Conservation (phyloP, 169 alveolate genomes). For the Nephromyces sp. region DNA sequence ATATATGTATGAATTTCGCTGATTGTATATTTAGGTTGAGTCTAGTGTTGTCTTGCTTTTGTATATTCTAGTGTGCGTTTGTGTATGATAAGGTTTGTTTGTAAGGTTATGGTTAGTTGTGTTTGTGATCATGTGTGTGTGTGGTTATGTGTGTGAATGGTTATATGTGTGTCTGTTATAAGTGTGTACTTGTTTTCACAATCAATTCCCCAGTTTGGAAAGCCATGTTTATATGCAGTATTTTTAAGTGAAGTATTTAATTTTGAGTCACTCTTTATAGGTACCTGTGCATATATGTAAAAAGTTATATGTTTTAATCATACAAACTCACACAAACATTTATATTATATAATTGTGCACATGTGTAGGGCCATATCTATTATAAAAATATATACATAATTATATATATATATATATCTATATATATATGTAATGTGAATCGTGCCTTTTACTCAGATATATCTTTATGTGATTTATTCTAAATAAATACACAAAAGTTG, state of each 20-base stretch:
- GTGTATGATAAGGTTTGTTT: too few species aligned
- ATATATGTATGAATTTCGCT: neutral
- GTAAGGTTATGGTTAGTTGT: too few species aligned
- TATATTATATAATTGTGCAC: neutral
- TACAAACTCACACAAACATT: neutral
- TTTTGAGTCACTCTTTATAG: slow-evolving; percentile 59
- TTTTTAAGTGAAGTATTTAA: slow-evolving; percentile 51
- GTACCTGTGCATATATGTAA: slow-evolving; percentile 31
- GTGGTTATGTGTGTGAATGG: too few species aligned
- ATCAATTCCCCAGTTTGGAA: slow-evolving; percentile 65
- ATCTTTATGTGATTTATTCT: neutral
- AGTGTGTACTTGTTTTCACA: slow-evolving; percentile 57
- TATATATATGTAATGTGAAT: neutral
- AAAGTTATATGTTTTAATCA: neutral
- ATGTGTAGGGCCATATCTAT: neutral
- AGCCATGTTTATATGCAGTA: slow-evolving; percentile 63
- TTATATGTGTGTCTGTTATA: too few species aligned
- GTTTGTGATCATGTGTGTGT: too few species aligned
- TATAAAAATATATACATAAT: neutral
- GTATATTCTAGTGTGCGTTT: too few species aligned
- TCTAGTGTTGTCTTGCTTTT: neutral
- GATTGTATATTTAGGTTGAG: neutral
- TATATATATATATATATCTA: neutral
- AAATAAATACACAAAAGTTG: too few species aligned
- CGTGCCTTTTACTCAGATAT: neutral